Conservation (phyloP, 331 rosid genomes). For the Quercus phellos region DNA sequence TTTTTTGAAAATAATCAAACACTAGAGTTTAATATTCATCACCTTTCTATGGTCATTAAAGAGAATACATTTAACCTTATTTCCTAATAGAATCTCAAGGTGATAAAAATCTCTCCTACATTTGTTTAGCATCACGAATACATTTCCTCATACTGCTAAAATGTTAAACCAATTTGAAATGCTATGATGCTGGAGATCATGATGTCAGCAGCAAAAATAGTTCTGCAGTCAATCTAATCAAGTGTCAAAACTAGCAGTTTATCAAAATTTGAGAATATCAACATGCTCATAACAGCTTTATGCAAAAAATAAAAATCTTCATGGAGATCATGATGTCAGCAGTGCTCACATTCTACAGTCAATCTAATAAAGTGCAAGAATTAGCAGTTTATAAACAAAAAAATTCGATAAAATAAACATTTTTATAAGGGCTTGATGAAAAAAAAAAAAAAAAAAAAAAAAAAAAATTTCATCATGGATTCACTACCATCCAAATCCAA, state of each 20-base stretch:
- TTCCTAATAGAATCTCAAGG: neutral
- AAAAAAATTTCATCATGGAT: neutral
- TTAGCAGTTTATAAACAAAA: too few species aligned
- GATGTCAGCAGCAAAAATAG: neutral
- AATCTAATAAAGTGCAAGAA: too few species aligned
- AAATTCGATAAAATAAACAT: too few species aligned
- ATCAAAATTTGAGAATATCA: neutral
- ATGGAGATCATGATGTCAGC: too few species aligned
- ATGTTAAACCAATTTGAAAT: neutral
- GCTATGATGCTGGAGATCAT: neutral
- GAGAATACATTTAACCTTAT: neutral
- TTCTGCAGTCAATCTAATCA: neutral
- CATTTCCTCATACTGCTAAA: neutral
- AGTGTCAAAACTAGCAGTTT: neutral
- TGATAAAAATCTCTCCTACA: neutral
- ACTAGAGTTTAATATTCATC: too few species aligned
- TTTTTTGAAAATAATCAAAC: neutral
- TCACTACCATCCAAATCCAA: neutral
- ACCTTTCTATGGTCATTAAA: neutral
- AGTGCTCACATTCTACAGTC: too few species aligned
- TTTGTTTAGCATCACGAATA: neutral
- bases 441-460: neutral
- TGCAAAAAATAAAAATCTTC: too few species aligned
- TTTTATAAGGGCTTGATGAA: neutral
- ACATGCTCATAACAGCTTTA: neutral